phyloP scores from a whole-genome alignment of 1,139 yeast species.

The Candida sanyaensis region DNA sequence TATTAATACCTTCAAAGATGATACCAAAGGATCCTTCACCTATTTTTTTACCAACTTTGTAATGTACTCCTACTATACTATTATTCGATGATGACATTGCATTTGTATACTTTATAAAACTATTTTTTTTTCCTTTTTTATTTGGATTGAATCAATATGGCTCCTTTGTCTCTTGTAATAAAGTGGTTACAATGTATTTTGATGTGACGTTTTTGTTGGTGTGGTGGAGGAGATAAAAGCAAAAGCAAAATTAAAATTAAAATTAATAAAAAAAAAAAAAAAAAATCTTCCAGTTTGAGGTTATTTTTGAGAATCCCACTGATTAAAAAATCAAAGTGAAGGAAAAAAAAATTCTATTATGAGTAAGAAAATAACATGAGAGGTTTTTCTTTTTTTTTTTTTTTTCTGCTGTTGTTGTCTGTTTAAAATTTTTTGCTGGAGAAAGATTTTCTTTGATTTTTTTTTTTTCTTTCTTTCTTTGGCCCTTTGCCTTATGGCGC shows the following conservation, averaged over 20 bases:
- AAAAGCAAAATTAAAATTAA: not conserved
- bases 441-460: too few species aligned
- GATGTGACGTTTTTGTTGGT: not conserved
- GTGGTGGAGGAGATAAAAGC: constrained; percentile 1
- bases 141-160: not conserved
- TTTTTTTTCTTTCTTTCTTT: too few species aligned
- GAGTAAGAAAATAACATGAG: too few species aligned
- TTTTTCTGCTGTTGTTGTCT: too few species aligned
- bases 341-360: too few species aligned
- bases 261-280: not conserved
- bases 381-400: too few species aligned
- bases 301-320: not conserved
- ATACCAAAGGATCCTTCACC: constrained; percentile 99
- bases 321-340: too few species aligned
- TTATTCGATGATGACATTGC: constrained; percentile 4
- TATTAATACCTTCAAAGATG: constrained; percentile 90
- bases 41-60: constrained; percentile 93
- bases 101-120: not conserved
- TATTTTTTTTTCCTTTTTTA: too few species aligned
- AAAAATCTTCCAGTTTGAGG: not conserved
- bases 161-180: not conserved
- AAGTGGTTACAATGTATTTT: not conserved
- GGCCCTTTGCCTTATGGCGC: too few species aligned
- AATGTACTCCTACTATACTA: constrained; percentile 64
- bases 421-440: too few species aligned